These are phyloP conservation scores for Calcarisporium arbuscula DNA, from an alignment of 2,329 filamentous ascomycete species.

Conservation along the genomic window DNA sequence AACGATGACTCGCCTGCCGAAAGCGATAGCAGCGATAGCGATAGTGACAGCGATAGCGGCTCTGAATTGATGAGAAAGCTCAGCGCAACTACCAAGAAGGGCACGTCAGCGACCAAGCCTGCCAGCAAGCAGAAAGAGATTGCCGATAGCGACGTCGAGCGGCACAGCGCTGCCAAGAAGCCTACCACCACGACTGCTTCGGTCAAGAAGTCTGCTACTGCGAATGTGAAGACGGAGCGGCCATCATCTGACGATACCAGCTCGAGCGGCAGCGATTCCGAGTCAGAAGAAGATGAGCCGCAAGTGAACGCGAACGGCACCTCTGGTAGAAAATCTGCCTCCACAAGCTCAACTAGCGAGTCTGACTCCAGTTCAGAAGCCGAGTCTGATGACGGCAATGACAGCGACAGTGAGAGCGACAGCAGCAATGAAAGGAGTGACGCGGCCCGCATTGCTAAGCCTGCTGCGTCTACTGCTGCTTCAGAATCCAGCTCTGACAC, in stretches of 20 bases:
- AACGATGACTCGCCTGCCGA: slow-evolving; percentile 23
- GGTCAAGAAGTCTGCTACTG: no score
- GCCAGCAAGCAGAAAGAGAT: slow-evolving; percentile 31
- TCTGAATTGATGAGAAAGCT: slow-evolving; percentile 28
- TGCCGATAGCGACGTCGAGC: slow-evolving; percentile 36
- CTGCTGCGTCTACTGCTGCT: slow-evolving; percentile 9
- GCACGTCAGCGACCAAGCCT: slow-evolving; percentile 15
- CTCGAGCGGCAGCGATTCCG: slow-evolving; percentile 26
- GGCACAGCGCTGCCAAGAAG: slow-evolving; percentile 20
- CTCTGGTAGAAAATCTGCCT: slow-evolving; percentile 2
- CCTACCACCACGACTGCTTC: slow-evolving; percentile 8
- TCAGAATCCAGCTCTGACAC: slow-evolving; percentile 14
- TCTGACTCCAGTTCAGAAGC: slow-evolving; percentile 18
- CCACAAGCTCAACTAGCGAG: slow-evolving; percentile 3
- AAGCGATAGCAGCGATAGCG: slow-evolving; percentile 28
- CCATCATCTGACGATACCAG: slow-evolving; percentile 15
- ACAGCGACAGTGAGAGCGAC: slow-evolving; percentile 7
- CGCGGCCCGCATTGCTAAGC: slow-evolving; percentile 16
- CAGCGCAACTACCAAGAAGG: slow-evolving; percentile 9
- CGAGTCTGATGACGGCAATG: no score
- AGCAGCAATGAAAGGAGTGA: slow-evolving; percentile 20
- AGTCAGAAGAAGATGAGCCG: slow-evolving; percentile 19
- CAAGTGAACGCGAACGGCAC: slow-evolving; percentile 7
- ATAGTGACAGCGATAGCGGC: slow-evolving; percentile 22
- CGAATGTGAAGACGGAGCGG: no score